phyloP scores from a whole-genome alignment of 805 yeast species.

The Lipomyces kockii region DNA sequence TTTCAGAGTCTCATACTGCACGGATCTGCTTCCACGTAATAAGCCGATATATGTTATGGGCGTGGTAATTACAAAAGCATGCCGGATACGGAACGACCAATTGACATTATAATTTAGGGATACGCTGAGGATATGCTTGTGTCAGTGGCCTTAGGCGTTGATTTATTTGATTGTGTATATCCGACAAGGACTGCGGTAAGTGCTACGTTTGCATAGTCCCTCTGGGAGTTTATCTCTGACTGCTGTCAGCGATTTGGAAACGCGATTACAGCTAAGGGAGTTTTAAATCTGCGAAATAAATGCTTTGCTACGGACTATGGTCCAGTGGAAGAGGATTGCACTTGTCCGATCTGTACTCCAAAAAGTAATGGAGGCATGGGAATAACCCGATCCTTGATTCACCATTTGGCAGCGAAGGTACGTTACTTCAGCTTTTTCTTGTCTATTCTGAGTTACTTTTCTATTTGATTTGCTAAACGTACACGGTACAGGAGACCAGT shows the following conservation, averaged over 20 bases:
- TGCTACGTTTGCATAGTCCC: background rate
- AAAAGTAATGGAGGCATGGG: conserved; percentile 46
- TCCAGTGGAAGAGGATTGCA: conserved; percentile 50
- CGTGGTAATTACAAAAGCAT: conserved; percentile 37
- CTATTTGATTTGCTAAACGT: background rate
- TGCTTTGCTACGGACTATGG: conserved; percentile 45
- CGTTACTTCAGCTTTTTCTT: background rate
- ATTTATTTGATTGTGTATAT: conserved; percentile 53
- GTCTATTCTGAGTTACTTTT: background rate
- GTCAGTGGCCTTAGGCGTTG: conserved; percentile 54
- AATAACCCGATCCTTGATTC: conserved; percentile 48
- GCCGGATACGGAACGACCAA: background rate
- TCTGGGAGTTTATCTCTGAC: background rate
- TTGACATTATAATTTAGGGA: conserved; percentile 39
- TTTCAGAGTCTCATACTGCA: conserved; percentile 46
- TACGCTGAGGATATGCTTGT: conserved; percentile 55
- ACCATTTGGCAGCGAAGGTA: conserved; percentile 46
- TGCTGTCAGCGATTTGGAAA: conserved; percentile 50
- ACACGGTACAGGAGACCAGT: conserved; percentile 46
- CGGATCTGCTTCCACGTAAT: conserved; percentile 48
- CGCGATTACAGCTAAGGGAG: conserved; percentile 50
- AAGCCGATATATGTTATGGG: conserved; percentile 56
- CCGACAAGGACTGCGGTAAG: conserved; percentile 50
- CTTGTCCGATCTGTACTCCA: conserved; percentile 49
- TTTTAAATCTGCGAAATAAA: conserved; percentile 46